Conservation (phyloP, 225 moss, liverwort and hornwort genomes). For the Antitrichia curtipendula region DNA sequence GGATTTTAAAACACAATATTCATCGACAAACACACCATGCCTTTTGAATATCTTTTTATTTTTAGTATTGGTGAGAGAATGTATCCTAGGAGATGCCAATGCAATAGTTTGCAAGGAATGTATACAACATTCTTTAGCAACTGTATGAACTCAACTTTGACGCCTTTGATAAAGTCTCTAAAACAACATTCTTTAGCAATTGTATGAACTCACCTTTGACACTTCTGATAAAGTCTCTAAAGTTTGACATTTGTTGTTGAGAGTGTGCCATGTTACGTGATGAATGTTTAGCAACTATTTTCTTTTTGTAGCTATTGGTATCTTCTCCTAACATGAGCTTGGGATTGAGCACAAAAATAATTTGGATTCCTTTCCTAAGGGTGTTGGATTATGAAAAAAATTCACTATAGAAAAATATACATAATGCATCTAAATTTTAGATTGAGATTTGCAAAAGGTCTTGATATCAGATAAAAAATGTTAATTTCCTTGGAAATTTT, state of each 20-base stretch:
- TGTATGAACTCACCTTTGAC: neutral
- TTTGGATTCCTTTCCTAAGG: neutral
- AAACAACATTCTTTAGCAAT: neutral
- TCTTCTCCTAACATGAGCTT: accelerated
- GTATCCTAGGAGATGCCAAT: accelerated
- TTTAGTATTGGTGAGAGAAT: neutral
- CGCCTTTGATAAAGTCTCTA: neutral
- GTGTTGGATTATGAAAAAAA: too few relatives aligned
- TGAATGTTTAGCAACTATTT: neutral
- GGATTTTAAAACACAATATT: too few relatives aligned
- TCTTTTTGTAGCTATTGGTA: neutral
- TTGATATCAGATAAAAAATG: neutral
- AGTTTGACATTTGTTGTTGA: accelerated
- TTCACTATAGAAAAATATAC: neutral
- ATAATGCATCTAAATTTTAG: neutral
- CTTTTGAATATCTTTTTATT: accelerated
- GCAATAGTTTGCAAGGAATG: neutral
- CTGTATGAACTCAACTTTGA: neutral
- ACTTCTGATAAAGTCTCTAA: neutral
- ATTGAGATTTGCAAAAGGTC: neutral
- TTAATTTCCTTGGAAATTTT: accelerated
- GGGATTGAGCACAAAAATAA: neutral
- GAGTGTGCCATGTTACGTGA: neutral
- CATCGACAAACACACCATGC: neutral
- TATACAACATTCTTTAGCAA: neutral